Evolutionary conservation across 2,329 filamentous ascomycete species (phyloP).

Genomic region (Fusarium transvaalense): DNA sequence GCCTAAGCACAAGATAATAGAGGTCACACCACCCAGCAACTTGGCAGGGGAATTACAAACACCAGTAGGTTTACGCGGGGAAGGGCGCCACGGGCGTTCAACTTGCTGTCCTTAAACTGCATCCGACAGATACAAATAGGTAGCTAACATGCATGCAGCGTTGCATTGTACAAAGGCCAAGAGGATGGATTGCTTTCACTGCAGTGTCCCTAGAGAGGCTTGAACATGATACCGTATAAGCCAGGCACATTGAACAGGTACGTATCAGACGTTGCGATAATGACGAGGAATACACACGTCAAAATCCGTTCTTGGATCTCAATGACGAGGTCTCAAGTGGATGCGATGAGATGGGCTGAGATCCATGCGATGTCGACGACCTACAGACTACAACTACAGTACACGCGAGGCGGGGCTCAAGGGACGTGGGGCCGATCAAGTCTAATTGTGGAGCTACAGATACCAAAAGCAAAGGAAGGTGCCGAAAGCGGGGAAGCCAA

Average conservation of each 20-base stretch:
- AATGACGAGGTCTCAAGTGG: constrained; percentile 39
- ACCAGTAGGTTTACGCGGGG: constrained; percentile 32
- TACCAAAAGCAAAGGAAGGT: constrained; percentile 27
- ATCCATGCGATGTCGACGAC: constrained; percentile 11
- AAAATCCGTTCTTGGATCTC: constrained; percentile 27
- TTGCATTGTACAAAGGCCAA: background rate
- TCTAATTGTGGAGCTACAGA: constrained; percentile 18
- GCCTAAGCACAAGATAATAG: constrained; percentile 16
- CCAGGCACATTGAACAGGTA: background rate
- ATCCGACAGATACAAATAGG: constrained; percentile 5
- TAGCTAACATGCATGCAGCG: constrained; percentile 19
- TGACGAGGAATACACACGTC: constrained; percentile 17
- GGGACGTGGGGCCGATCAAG: constrained; percentile 38
- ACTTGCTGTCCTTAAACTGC: constrained; percentile 8
- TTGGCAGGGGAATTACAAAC: constrained; percentile 41
- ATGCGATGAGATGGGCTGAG: constrained; percentile 4
- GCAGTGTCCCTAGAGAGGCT: background rate
- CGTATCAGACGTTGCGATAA: constrained; percentile 3
- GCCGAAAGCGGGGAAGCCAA: constrained; percentile 34
- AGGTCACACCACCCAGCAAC: constrained; percentile 40
- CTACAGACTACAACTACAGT: too few relatives aligned
- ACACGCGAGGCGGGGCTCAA: constrained; percentile 33
- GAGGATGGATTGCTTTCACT: constrained; percentile 9
- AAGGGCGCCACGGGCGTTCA: constrained; percentile 32
- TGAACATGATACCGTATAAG: background rate